A percentile compares a stretch with the other conserved stretches of the same genome.
These are phyloP conservation scores for Dichomitus squalens DNA, from an alignment of 1,284 basidiomycete species.

Conservation along the genomic window DNA sequence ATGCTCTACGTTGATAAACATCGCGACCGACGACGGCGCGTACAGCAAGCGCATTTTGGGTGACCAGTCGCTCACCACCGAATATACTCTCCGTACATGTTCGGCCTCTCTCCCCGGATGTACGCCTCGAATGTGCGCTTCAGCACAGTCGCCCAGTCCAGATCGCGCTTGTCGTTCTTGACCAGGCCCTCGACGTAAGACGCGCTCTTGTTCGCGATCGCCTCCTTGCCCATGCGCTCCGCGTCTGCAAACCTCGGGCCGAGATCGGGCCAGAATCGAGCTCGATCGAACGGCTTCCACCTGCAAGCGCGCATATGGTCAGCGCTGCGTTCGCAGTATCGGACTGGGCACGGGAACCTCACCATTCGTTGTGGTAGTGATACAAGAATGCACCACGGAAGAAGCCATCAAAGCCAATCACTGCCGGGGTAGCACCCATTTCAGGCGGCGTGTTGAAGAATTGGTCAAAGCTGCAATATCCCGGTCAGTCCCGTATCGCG, in stretches of 20 bases:
- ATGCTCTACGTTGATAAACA: no score
- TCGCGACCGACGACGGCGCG: not conserved
- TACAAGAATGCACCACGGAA: slow-evolving; percentile 74
- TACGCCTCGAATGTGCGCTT: slow-evolving; percentile 93
- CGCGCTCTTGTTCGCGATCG: slow-evolving; percentile 24
- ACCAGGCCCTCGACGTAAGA: slow-evolving; percentile 40
- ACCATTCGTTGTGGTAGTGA: slow-evolving; percentile 61
- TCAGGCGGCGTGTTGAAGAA: slow-evolving; percentile 65
- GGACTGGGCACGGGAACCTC: slow-evolving; percentile 11
- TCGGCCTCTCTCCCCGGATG: slow-evolving; percentile 83
- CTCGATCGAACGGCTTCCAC: slow-evolving; percentile 92
- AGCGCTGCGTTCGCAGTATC: slow-evolving; percentile 3
- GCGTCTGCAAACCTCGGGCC: slow-evolving; percentile 77
- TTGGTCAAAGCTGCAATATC: slow-evolving; percentile 48
- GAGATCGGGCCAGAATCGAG: slow-evolving; percentile 90
- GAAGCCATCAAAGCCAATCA: slow-evolving; percentile 67
- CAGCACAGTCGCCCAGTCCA: slow-evolving; percentile 88
- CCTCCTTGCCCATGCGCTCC: slow-evolving; percentile 60
- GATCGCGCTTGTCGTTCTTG: slow-evolving; percentile 65
- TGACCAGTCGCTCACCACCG: slow-evolving; percentile 50
- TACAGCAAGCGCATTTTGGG: not conserved
- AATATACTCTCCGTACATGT: slow-evolving; percentile 91
- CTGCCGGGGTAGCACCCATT: slow-evolving; percentile 53
- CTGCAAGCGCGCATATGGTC: slow-evolving; percentile 40
- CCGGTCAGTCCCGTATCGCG: not conserved